phyloP scores from a whole-genome alignment of 768 basidiomycete genomes.

The Suillus bovinus region DNA sequence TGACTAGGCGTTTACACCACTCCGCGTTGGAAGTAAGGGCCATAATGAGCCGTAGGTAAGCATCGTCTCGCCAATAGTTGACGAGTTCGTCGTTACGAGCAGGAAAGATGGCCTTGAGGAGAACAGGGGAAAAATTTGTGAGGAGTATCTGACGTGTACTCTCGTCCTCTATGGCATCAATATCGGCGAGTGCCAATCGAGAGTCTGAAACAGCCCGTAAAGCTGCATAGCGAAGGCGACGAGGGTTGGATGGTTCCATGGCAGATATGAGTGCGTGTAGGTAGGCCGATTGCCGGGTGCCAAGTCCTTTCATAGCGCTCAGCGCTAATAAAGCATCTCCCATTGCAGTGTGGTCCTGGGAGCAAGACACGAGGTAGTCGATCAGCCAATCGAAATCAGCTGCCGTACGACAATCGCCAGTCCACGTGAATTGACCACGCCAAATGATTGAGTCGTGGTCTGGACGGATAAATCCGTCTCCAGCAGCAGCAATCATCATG shows the following conservation, averaged over 20 bases:
- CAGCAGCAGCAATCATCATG: conserved; percentile 1
- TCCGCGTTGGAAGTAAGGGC: not conserved
- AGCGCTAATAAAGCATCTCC: not conserved
- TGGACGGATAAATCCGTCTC: not conserved
- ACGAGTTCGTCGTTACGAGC: not conserved
- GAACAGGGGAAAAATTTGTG: not conserved
- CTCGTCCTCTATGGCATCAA: not conserved
- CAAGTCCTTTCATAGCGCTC: conserved; percentile 4
- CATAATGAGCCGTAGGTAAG: not conserved
- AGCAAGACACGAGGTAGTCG: not conserved
- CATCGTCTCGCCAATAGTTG: not conserved
- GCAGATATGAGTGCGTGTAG: not conserved
- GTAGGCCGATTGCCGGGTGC: not conserved
- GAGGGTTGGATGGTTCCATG: not conserved
- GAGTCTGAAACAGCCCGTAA: not conserved
- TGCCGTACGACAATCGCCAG: not conserved
- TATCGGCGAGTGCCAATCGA: not conserved
- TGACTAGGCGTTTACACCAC: not conserved
- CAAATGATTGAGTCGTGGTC: not conserved
- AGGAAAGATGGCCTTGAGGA: not conserved
- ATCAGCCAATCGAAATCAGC: conserved; percentile 5
- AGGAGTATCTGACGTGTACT: not conserved
- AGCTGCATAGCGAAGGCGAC: conserved; percentile 7
- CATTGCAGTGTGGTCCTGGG: not conserved
- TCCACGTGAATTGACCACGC: conserved; percentile 3